Conservation (phyloP, 495 filamentous ascomycete species). For the Neurospora sp. region DNA sequence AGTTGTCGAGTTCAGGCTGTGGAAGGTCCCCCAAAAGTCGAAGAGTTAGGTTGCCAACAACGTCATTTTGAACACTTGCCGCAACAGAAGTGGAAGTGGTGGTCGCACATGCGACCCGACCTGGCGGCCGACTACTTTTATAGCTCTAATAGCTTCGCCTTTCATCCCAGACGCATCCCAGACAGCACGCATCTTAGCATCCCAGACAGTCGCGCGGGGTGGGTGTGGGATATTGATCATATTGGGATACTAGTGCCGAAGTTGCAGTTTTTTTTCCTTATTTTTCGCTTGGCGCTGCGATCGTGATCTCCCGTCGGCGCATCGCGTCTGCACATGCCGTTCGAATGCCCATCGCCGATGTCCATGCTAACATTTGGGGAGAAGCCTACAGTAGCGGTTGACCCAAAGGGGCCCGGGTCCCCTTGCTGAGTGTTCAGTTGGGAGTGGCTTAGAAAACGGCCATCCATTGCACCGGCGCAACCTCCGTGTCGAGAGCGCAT, state of each 20-base stretch:
- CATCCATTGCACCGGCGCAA: neutral
- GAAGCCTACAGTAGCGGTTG: neutral
- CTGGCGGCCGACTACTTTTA: neutral
- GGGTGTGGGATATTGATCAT: neutral
- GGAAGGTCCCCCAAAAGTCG: neutral
- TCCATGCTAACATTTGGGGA: neutral
- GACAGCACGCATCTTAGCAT: neutral
- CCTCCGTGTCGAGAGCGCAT: neutral
- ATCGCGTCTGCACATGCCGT: neutral
- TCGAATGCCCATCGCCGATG: neutral
- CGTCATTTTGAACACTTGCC: neutral
- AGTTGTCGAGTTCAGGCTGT: neutral
- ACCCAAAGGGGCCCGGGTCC: neutral
- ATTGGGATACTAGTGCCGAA: neutral
- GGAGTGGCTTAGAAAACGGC: neutral
- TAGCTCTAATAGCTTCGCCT: neutral
- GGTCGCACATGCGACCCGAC: neutral
- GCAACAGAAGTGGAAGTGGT: neutral
- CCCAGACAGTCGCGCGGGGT: neutral
- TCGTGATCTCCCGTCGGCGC: neutral
- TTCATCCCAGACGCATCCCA: neutral
- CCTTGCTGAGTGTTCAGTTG: neutral
- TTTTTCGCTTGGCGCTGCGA: neutral
- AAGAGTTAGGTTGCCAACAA: neutral
- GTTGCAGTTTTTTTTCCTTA: neutral